phyloP scores from a whole-genome alignment of 371 early-diverging fungal genomes.

The Syncephalastrum racemosum region DNA sequence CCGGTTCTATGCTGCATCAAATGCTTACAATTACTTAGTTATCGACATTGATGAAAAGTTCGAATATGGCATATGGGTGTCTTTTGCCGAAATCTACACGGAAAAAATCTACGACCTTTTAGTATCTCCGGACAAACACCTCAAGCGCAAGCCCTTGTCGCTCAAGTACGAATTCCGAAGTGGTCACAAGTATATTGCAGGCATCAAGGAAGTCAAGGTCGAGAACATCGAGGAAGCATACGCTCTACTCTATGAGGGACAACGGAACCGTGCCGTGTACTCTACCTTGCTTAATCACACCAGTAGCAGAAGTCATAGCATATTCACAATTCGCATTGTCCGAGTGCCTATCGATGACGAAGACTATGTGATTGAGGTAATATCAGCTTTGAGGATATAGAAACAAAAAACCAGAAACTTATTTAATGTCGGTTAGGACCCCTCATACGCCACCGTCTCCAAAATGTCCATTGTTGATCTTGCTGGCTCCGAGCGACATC shows the following conservation, averaged over 20 bases:
- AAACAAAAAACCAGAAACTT: background rate
- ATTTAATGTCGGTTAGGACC: slow-evolving; percentile 29
- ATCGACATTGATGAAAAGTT: slow-evolving; percentile 46
- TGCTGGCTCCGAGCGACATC: slow-evolving; percentile 93
- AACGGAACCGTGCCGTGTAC: slow-evolving; percentile 61
- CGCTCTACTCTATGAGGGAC: slow-evolving; percentile 58
- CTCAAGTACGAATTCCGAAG: slow-evolving; percentile 59
- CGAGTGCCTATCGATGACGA: slow-evolving; percentile 54
- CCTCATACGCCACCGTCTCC: slow-evolving; percentile 49
- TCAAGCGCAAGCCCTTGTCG: slow-evolving; percentile 47
- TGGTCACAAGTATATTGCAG: slow-evolving; percentile 58
- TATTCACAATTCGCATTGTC: slow-evolving; percentile 70
- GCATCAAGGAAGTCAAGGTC: slow-evolving; percentile 61
- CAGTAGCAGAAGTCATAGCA: slow-evolving; percentile 71
- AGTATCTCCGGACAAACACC: slow-evolving; percentile 32
- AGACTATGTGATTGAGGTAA: slow-evolving; percentile 52
- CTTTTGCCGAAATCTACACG: slow-evolving; percentile 83
- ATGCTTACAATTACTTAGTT: slow-evolving; percentile 13
- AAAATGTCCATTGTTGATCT: slow-evolving; percentile 90
- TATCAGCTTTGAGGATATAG: background rate
- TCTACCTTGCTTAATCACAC: slow-evolving; percentile 63
- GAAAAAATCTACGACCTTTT: slow-evolving; percentile 85
- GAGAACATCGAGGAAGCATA: slow-evolving; percentile 62
- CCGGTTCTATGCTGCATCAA: too few relatives aligned
- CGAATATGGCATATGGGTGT: slow-evolving; percentile 72